Base-by-base conservation (phyloP, 176 grass and related monocot genomes). In the Phyllostachys edulis region DNA sequence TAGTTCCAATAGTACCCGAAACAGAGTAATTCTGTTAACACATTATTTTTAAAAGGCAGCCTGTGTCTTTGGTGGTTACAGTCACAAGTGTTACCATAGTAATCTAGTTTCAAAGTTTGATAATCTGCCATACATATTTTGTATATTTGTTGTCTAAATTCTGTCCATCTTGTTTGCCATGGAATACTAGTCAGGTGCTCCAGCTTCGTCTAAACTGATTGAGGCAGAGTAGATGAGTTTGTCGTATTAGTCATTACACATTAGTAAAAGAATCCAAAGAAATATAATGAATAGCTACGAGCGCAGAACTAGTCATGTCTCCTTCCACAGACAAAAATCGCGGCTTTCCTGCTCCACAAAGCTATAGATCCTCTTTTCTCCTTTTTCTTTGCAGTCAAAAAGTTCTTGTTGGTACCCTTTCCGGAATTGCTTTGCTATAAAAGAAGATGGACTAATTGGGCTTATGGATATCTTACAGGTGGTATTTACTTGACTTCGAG, bases 401-500 rank as follows among this genome's bases (percentile, higher is more conserved):
- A 60, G 21, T 42, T 83, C 38, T 73, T 55, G 9, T 90, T 36
- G 52, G 6, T 63, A 44, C 44, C 8, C 34, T 76, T 51, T 82
- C 40, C 9, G 21, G 52, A 56, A 45, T 47, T 75, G 21, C 51
- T 50, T 63, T 14, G 52, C 17, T 7, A 63, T 49, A 66, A 21
- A 63, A 49, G 69, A 77, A 66, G 57, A 51, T 84, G 29, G 41
- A 75, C 61, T 90, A 42, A 80, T 13, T 81, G 68, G 7, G 20
- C 12, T 55, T 69, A 50, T 88, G 14, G 21, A 86, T 92, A 23
- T 81, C 42, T 79, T 62, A 37, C 86, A 95, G 93, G 77, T 92
- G 76, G 85, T 92, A 95, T 92, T 74, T 92, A 79, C 83, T 95
- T 69, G 93, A 95, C 69, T 90, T 95, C 42, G 77, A 92, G 40